Conservation (phyloP, 2,329 filamentous ascomycete species). For the Nemania bipapillata region DNA sequence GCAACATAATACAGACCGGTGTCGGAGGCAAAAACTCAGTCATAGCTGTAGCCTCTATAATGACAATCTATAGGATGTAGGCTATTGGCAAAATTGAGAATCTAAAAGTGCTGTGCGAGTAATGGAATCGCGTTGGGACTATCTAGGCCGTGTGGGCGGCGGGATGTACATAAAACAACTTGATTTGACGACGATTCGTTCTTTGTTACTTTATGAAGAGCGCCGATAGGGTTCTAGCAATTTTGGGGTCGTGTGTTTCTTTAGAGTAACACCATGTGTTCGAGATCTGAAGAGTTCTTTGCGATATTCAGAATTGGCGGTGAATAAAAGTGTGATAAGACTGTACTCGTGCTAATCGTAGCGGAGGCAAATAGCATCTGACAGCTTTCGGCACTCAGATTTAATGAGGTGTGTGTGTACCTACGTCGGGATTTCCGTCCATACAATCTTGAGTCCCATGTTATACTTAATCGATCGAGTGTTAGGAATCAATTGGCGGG, state of each 20-base stretch:
- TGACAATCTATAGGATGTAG: slow-evolving; percentile 8
- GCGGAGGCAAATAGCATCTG: slow-evolving; percentile 10
- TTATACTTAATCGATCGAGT: slow-evolving; percentile 4
- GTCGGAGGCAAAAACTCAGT: slow-evolving; percentile 27
- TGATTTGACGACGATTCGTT: background rate
- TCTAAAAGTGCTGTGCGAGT: background rate
- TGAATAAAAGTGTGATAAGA: slow-evolving; percentile 22
- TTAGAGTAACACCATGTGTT: background rate
- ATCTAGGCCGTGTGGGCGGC: background rate
- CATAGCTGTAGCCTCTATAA: slow-evolving; percentile 5
- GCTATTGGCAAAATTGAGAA: background rate
- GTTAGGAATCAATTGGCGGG: slow-evolving; percentile 16
- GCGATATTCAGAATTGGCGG: slow-evolving; percentile 31
- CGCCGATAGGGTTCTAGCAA: background rate
- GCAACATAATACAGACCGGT: slow-evolving; percentile 33
- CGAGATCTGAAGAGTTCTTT: slow-evolving; percentile 1
- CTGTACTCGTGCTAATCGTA: slow-evolving; percentile 15
- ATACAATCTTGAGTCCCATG: background rate
- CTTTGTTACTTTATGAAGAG: slow-evolving; percentile 18
- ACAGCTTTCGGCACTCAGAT: slow-evolving; percentile 1
- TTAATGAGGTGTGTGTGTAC: slow-evolving; percentile 12
- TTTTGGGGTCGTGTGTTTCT: too few species aligned
- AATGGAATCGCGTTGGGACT: background rate
- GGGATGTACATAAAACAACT: background rate
- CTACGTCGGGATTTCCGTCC: slow-evolving; percentile 3